These are phyloP conservation scores for Melanogaster broomeanus DNA, from an alignment of 768 basidiomycete species.

Conservation along the genomic window DNA sequence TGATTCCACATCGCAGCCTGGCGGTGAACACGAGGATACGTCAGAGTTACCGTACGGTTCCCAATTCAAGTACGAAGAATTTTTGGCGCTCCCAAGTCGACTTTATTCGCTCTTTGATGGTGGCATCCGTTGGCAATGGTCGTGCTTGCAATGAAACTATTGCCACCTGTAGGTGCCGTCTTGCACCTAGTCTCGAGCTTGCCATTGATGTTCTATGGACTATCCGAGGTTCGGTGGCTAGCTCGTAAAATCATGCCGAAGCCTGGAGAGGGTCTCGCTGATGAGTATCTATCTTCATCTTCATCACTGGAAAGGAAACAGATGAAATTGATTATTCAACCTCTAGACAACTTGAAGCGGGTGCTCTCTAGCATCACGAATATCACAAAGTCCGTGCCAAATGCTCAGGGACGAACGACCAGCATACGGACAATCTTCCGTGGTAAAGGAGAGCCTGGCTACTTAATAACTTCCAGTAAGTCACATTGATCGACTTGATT, in stretches of 20 bases:
- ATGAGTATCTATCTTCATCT: constrained; percentile 45
- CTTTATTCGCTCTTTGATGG: constrained; percentile 43
- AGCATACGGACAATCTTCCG: constrained; percentile 59
- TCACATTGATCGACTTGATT: background rate
- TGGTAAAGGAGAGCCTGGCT: constrained; percentile 79
- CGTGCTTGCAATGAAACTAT: constrained; percentile 27
- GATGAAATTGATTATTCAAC: background rate
- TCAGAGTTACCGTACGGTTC: constrained; percentile 55
- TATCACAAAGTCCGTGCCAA: constrained; percentile 60
- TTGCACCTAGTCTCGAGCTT: background rate
- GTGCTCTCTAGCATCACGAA: constrained; percentile 67
- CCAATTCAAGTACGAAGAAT: constrained; percentile 78
- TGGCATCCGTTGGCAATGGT: constrained; percentile 32
- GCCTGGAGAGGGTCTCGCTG: constrained; percentile 63
- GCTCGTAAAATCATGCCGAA: constrained; percentile 50
- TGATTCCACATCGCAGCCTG: constrained; percentile 13
- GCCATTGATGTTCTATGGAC: background rate
- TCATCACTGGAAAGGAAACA: background rate
- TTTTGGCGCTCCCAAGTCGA: constrained; percentile 42
- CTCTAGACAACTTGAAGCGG: constrained; percentile 55
- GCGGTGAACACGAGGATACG: constrained; percentile 13
- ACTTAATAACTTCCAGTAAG: constrained; percentile 31
- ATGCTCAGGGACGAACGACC: constrained; percentile 40
- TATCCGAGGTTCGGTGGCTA: constrained; percentile 50
- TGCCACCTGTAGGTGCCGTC: constrained; percentile 38